Evolutionary conservation across 441 rosid genomes (phyloP).

Genomic region (Viola pubescens): DNA sequence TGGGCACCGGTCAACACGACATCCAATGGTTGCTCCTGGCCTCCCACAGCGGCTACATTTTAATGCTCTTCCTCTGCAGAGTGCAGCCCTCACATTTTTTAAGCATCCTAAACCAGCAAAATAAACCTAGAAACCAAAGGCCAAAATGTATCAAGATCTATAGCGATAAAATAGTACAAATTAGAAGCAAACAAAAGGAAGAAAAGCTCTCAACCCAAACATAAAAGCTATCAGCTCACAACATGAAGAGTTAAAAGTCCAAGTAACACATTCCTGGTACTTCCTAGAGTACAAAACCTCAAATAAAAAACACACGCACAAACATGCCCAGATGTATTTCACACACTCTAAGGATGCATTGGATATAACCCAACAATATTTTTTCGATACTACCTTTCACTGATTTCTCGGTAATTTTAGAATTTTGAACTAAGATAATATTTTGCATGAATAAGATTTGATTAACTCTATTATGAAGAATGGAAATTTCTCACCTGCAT

Average conservation of each 20-base stretch:
- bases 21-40: conserved; percentile 98
- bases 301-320: too few species aligned
- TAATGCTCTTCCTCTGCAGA: conserved; percentile 83
- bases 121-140: conserved; percentile 60
- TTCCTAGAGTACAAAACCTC: too few species aligned
- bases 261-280: neutral
- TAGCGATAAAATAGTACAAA: conserved; percentile 6
- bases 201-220: neutral
- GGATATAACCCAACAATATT: too few species aligned
- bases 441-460: too few species aligned
- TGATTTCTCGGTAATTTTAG: too few species aligned
- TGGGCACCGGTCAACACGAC: conserved; percentile 98
- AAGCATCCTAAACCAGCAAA: conserved; percentile 97
- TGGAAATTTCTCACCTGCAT: too few species aligned
- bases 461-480: too few species aligned
- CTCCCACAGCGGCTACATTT: conserved; percentile 96
- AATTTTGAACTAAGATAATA: too few species aligned
- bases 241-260: neutral
- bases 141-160: conserved; percentile 16
- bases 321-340: too few species aligned
- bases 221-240: neutral
- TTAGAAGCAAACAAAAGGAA: conserved; percentile 13
- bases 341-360: too few species aligned
- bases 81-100: conserved; percentile 92
- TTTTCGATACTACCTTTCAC: too few species aligned